phyloP scores from a whole-genome alignment of 75 land plant genomes.

The Adiantum capillusveneris region DNA sequence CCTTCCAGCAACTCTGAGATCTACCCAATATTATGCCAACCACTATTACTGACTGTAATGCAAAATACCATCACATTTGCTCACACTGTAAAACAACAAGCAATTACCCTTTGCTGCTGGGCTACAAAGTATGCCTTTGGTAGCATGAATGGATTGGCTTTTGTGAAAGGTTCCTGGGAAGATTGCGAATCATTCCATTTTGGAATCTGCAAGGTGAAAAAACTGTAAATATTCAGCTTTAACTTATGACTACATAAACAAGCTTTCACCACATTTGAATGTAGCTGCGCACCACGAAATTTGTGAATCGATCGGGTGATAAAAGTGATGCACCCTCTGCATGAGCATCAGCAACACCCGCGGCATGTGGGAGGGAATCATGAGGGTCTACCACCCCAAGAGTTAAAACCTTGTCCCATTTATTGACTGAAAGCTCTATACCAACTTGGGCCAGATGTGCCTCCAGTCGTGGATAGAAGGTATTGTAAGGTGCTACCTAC shows the following conservation, averaged over 20 bases:
- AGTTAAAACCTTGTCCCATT: conserved; percentile 78
- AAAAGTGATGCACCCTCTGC: conserved; percentile 72
- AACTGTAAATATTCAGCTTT: too few species aligned
- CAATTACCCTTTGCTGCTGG: conserved; percentile 67
- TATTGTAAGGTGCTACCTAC: conserved; percentile 95
- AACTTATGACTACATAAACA: too few species aligned
- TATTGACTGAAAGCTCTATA: conserved; percentile 58
- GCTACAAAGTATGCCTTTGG: conserved; percentile 74
- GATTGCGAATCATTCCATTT: conserved; percentile 58
- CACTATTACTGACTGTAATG: too few species aligned
- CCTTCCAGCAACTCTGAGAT: too few species aligned
- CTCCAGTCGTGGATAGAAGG: conserved; percentile 76
- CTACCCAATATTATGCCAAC: too few species aligned
- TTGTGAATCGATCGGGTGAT: conserved; percentile 79
- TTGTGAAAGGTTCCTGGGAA: conserved; percentile 40
- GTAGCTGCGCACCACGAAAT: conserved; percentile 52
- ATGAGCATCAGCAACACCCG: conserved; percentile 90
- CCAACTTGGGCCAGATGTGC: conserved; percentile 79
- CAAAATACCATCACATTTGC: too few species aligned
- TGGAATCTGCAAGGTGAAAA: conserved; percentile 51
- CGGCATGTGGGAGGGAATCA: conserved; percentile 87
- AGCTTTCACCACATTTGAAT: too few species aligned
- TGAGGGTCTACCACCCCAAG: conserved; percentile 92
- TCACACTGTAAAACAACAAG: too few species aligned
- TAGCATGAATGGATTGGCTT: conserved; percentile 75